Evolutionary conservation across 108 stramenopile species (phyloP), one percentile per base, ranked within the genome.

Genomic region (Conticribra guillardii): DNA sequence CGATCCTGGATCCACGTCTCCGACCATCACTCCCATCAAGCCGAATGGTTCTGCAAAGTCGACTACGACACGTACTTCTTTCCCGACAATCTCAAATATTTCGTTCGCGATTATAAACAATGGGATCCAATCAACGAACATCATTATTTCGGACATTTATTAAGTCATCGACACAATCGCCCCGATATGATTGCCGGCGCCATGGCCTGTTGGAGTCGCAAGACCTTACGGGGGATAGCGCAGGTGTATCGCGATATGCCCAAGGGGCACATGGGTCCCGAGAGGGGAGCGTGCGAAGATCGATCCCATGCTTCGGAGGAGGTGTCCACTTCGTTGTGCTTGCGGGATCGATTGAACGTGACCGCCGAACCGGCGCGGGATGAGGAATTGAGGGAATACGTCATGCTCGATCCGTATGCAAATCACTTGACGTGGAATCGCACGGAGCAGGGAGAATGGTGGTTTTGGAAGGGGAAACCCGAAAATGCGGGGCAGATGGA

Each of bases 11-110:
- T 66, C 0, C 72, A 78, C 31, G 76, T 78, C 14, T 54, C n/a
- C 14, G 64, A 67, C 16, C 31, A 71, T 30, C 64, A 78, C 27
- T 5, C 31, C 18, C 8, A 71, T 33, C 22, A 52, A 4, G 76
- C 76, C 11, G 76, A 78, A 41, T 78, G 76, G 76, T 78, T 78
- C 22, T 64, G 62, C 29, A 78, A 78, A 29, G 54, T 78, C 4
- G 76, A 78, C 28, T 65, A 64, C 19, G 76, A 78, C 30, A 72
- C 76, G 4, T 71, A 58, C 30, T 72, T 78, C 64, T 78, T 78
- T 29, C 70, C 76, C 0, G 76, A 78, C 48, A 78, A 78, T 59
- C 26, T 78, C 5, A 33, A 58, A 24, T 59, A 67, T 46, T 78
- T 59, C 23, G 71, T 78, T 16, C 67, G 53, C 8, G 64, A 71